These are phyloP conservation scores for Xylariaceae sp. DNA, from an alignment of 2,329 filamentous ascomycete species.

Conservation along the genomic window DNA sequence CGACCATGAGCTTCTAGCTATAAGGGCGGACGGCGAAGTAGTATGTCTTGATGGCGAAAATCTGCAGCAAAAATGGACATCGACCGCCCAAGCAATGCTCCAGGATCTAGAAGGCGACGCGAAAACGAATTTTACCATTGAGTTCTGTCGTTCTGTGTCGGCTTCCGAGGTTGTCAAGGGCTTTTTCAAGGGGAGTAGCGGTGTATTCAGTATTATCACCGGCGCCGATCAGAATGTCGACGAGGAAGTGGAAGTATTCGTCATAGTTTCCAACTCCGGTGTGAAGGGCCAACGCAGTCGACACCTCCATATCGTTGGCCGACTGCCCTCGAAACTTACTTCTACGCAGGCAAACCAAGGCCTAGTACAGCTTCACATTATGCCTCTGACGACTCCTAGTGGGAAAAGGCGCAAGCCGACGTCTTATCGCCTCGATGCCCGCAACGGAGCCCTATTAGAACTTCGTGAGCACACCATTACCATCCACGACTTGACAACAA, in stretches of 20 bases:
- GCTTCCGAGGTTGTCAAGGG: constrained; percentile 48
- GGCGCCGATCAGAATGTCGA: constrained; percentile 40
- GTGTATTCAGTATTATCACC: constrained; percentile 47
- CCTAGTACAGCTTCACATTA: constrained; percentile 27
- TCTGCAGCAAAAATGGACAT: constrained; percentile 44
- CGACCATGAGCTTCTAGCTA: constrained; percentile 43
- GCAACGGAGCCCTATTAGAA: constrained; percentile 58
- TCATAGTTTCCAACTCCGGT: constrained; percentile 42
- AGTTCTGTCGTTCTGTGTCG: constrained; percentile 43
- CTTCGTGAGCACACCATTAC: constrained; percentile 48
- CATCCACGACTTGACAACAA: constrained; percentile 59
- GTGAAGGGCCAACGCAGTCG: constrained; percentile 24
- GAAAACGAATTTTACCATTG: constrained; percentile 38
- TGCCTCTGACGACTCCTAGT: constrained; percentile 20
- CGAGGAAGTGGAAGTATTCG: constrained; percentile 48
- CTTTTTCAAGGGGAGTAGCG: constrained; percentile 49
- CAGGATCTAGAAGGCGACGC: constrained; percentile 36
- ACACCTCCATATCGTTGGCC: constrained; percentile 28
- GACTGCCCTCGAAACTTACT: constrained; percentile 19
- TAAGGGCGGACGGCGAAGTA: constrained; percentile 57
- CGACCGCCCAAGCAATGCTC: constrained; percentile 38
- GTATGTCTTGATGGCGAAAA: constrained; percentile 54
- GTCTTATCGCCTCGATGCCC: constrained; percentile 54
- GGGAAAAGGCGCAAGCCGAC: constrained; percentile 12
- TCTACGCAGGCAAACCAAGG: constrained; percentile 17